Base-by-base conservation (phyloP, 257 asterid genomes). In the Nicotiana knightiana region DNA sequence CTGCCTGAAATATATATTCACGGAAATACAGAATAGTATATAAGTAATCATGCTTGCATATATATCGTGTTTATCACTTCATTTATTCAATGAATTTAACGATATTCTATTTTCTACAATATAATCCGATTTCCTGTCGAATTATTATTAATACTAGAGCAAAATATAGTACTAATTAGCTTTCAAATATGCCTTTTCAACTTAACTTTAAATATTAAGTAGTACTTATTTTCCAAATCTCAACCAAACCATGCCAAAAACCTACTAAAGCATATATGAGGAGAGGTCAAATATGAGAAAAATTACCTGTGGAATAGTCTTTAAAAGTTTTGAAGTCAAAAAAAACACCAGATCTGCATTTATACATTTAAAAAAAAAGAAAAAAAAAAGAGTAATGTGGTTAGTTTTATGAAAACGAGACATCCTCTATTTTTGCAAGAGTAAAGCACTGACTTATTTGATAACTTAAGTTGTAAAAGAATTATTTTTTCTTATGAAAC, bases 241-340 rank as follows among this genome's bases (percentile, higher is more conserved):
- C 51, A 43, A 43, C 12, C 12, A 9, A 43, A 43, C 12, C 51
- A 43, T 43, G 51, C 12, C 51, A 43, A 43, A 43, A 1, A 1
- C 12, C 51, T 43, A 39, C 1, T 21, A 61, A 61, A 61, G 66
- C 1, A 21, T 17, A 3, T 43, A 61, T 3, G 37, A 62, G 35
- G 76, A 67, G 32, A 68, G 21, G 3, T 1, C 5, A 4, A 0
- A 0, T 37, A 10, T 8, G 62, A 80, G 43, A 18, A 46, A 62
- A 28, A 43, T 67, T 88, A 96, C 99, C 97, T 93, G 99, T 5
- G 98, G 94, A 80, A 94, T 90, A 30, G 95, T 91, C 90, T 96
- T 96, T 81, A 96, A 88, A 65, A 94, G 93, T 83, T 93, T 94
- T 81, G 97, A 94, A 26, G 98, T 90, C 85, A 96, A 85, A 83